Evolutionary conservation across 2,329 filamentous ascomycete genomes (phyloP).

Genomic region (Colletotrichum lentis): DNA sequence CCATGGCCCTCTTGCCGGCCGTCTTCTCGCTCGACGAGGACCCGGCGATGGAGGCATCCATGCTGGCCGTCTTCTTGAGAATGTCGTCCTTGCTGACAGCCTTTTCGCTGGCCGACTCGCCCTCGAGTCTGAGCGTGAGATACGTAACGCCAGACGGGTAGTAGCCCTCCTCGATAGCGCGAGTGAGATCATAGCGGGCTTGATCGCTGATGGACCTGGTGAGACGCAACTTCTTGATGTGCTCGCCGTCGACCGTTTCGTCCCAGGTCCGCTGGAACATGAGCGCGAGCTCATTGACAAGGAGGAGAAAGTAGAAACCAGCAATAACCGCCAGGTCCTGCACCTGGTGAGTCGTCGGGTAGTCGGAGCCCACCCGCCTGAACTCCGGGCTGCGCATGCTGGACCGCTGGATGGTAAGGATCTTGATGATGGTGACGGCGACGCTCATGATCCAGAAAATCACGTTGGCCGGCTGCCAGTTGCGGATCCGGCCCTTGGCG

Average conservation of each 20-base stretch:
- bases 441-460: slow-evolving; percentile 41
- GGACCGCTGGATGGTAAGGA: slow-evolving; percentile 33
- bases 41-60: slow-evolving; percentile 27
- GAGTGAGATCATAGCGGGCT: slow-evolving; percentile 33
- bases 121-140: slow-evolving; percentile 33
- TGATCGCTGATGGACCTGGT: slow-evolving; percentile 34
- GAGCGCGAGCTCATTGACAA: slow-evolving; percentile 37
- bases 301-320: slow-evolving; percentile 39
- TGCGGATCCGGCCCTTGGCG: slow-evolving; percentile 33
- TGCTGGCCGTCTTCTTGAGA: slow-evolving; percentile 33
- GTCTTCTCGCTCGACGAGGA: slow-evolving; percentile 34
- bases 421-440: slow-evolving; percentile 41
- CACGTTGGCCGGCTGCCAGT: slow-evolving; percentile 39
- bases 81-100: slow-evolving; percentile 31
- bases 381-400: slow-evolving; percentile 29
- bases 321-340: slow-evolving; percentile 40
- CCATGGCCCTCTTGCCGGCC: slow-evolving; percentile 22
- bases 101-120: slow-evolving; percentile 35
- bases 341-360: slow-evolving; percentile 41
- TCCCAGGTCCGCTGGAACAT: slow-evolving; percentile 38
- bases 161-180: slow-evolving; percentile 35
- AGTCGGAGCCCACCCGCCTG: slow-evolving; percentile 35
- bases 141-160: slow-evolving; percentile 36
- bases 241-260: slow-evolving; percentile 28
- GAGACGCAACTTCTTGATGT: slow-evolving; percentile 33